Evolutionary conservation across 371 early-diverging fungal species (phyloP).

Genomic region (Mortierella sp.): DNA sequence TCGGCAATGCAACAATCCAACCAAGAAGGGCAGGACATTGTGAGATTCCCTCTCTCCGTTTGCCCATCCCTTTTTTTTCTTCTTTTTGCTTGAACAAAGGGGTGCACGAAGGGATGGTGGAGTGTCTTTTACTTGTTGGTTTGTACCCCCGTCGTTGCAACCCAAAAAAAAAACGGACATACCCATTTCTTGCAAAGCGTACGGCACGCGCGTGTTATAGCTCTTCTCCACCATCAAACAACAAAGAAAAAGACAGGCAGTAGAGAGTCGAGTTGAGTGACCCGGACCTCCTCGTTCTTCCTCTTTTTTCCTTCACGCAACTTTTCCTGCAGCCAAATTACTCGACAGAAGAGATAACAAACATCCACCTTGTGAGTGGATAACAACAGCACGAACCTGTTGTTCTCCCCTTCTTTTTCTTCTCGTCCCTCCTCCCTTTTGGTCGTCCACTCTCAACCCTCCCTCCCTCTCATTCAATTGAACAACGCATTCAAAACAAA

Average conservation of each 20-base stretch:
- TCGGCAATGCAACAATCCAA: neutral
- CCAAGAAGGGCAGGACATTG: neutral
- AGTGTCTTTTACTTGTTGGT: neutral
- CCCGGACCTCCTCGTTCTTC: slow-evolving; percentile 9
- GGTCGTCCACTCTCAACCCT: neutral
- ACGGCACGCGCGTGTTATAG: neutral
- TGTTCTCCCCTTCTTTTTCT: neutral
- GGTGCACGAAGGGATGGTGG: neutral
- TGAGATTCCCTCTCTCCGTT: neutral
- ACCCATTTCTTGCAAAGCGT: neutral
- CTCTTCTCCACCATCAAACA: neutral
- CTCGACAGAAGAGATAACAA: neutral
- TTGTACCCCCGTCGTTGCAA: slow-evolving; percentile 6
- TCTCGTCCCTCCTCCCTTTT: neutral
- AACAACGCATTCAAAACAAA: neutral
- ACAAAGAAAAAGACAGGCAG: neutral
- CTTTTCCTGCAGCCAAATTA: slow-evolving; percentile 9
- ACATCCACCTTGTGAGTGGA: neutral
- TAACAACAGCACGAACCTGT: neutral
- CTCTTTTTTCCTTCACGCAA: slow-evolving; percentile 5
- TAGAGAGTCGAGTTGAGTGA: slow-evolving; percentile 8
- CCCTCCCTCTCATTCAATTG: neutral
- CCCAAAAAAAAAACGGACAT: neutral
- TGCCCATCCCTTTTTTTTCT: neutral
- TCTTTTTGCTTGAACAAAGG: neutral